Base-by-base conservation (phyloP, 1,284 basidiomycete species). In the Clitocybe nebularis region DNA sequence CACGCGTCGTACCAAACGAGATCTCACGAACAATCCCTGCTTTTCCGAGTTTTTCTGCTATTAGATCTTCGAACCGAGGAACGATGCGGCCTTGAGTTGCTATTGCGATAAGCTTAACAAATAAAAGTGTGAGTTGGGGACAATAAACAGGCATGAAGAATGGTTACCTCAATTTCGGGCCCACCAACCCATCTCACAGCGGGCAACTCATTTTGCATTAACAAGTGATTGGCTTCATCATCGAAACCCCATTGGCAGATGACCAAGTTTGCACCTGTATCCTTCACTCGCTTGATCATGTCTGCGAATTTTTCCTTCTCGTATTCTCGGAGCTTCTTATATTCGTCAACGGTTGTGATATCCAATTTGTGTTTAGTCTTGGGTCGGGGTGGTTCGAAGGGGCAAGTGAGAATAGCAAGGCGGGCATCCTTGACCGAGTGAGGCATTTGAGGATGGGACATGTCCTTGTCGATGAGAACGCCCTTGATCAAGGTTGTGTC, bases 171-270 rank as follows among this genome's bases (percentile, higher is more conserved):
- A 50, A 99, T 96, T 65, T 99, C 95, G 1, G 96, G 95, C 14
- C 95, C 96, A 49, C 95, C 95, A 44, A 99, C 95, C 95, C 96
- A 99, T 61, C 95, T 79, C 17, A 99, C 95, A n/a, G 95, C 92
- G 30, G 95, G 96, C 32, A 99, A 73, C 10, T 94, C 89, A 61
- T 98, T 97, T 71, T 97, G 94, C 85, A 99, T 92, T 54, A 99
- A 68, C 58, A 99, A 58, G 63, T 99, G 95, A 64, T 99, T 99
- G 44, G 95, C 95, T 71, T 99, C 95, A 63, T 99, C 96, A 60
- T 99, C 95, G 62, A 99, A 99, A 50, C 95, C 95, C 95, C 95
- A 99, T 65, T 99, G 96, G 67, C 95, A 99, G 56, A 99, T 96
- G 54, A 99, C 95, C 45, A 99, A 69, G 67, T 99, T 99, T 19